Conservation (phyloP, 1,284 basidiomycete genomes). For the Trichosporon sp. region DNA sequence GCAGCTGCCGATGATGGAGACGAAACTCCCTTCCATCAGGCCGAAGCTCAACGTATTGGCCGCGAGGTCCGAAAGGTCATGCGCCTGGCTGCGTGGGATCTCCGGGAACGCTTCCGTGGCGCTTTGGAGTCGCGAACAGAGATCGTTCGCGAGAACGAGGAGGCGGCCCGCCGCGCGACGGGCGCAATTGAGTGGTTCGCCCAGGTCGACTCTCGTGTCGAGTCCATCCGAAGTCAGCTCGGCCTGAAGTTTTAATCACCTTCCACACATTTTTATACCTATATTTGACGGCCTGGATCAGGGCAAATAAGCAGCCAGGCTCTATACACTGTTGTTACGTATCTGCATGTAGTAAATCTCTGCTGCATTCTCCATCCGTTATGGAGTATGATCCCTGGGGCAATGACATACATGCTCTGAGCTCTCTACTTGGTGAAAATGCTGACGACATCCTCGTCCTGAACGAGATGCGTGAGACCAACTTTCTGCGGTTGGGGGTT, state of each 20-base stretch:
- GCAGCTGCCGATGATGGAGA: constrained; percentile 30
- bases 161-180: constrained; percentile 61
- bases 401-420: not conserved
- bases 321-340: not conserved
- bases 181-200: constrained; percentile 70
- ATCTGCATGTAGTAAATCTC: not conserved
- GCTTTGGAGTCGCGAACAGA: constrained; percentile 71
- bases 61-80: constrained; percentile 93
- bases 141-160: constrained; percentile 74
- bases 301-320: too few relatives aligned
- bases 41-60: constrained; percentile 65
- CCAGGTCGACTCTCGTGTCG: constrained; percentile 57
- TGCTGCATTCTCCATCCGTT: not conserved
- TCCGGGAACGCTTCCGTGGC: constrained; percentile 72
- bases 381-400: too few relatives aligned
- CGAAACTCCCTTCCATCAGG: constrained; percentile 59
- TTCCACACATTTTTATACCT: not conserved
- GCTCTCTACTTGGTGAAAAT: constrained; percentile 47
- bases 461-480: constrained; percentile 76
- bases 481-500: constrained; percentile 88
- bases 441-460: constrained; percentile 79
- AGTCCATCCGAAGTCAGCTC: constrained; percentile 51
- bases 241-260: constrained; percentile 26
- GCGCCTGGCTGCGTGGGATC: constrained; percentile 84
- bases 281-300: not conserved